Evolutionary conservation across 106 monocot species (phyloP), one percentile per base, ranked within the genome.

Genomic region (Allium fistulosum): DNA sequence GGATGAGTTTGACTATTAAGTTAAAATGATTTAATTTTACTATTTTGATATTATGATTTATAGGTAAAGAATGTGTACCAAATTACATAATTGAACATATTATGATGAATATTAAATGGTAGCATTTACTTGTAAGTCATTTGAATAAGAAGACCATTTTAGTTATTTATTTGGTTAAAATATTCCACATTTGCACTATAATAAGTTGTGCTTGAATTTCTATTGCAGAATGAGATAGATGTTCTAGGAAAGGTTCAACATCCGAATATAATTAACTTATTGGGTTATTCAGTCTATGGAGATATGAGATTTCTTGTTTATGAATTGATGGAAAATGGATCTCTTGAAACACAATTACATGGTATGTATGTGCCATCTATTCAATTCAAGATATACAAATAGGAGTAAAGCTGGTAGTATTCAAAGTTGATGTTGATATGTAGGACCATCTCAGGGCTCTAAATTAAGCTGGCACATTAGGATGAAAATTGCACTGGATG

Each of bases 401-500:
- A 3, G 4, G 15, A 10, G 18, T 10, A 62, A 62, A 26, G 37
- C 37, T 37, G 37, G 37, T 37, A 37, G 37, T 37, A 28, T 62
- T 62, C 15, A 62, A 9, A 45, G 15, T 62, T 62, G 62, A 28
- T 27, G 37, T 45, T 62, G 46, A 10, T 60, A 73, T 80, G 64
- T 69, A 96, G 96, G 96, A 47, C 73, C 81, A 68, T 76, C 96
- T 72, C 84, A 78, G 72, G 92, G 82, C 14, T 82, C 91, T 50
- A 66, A 79, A 57, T 62, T 96, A 72, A 88, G 75, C 17, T 96
- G 96, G 96, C 80, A 88, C 51, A 76, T 96, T 67, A 85, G 96
- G 56, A 92, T 96, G 91, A 96, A 96, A 76, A 92, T 96, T 68
- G 91, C 96, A 14, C 86, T 96, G 67, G 96, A 96, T 79, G 58